Conservation (phyloP, 2,329 filamentous ascomycete genomes). For the Diaporthe citrichinensis region DNA sequence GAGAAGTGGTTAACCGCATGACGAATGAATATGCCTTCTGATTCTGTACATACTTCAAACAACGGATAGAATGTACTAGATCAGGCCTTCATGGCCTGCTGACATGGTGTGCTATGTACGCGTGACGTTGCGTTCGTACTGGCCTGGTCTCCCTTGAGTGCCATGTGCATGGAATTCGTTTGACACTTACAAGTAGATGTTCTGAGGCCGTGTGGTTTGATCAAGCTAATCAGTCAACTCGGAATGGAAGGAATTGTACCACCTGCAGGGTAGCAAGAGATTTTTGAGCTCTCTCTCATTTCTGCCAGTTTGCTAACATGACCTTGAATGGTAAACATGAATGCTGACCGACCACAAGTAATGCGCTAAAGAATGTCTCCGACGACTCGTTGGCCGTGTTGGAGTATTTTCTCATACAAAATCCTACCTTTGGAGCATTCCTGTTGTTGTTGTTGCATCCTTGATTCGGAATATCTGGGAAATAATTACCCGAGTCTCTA, state of each 20-base stretch:
- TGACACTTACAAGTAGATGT: not conserved
- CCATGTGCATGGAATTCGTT: not conserved
- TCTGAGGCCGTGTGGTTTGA: not conserved
- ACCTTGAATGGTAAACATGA: not conserved
- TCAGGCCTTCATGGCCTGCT: not conserved
- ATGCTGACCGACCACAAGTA: not conserved
- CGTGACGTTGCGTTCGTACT: not conserved
- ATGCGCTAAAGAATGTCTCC: not conserved
- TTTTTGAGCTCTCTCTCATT: not conserved
- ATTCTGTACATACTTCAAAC: slow-evolving; percentile 9
- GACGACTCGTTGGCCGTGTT: not conserved
- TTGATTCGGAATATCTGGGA: not conserved
- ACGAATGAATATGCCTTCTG: not conserved
- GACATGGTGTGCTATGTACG: not conserved
- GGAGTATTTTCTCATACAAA: too few relatives aligned
- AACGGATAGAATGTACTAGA: slow-evolving; percentile 20
- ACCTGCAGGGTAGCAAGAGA: too few relatives aligned
- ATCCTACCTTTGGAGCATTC: too few relatives aligned
- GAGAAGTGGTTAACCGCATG: not conserved
- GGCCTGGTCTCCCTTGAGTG: not conserved
- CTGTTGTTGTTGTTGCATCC: too few relatives aligned
- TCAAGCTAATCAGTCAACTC: not conserved
- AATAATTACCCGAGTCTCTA: not conserved
- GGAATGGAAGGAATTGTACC: not conserved
- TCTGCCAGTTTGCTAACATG: not conserved